Evolutionary conservation across 768 basidiomycete genomes (phyloP), one percentile per base, ranked within the genome.

Genomic region (Psilocybe cyanescens): DNA sequence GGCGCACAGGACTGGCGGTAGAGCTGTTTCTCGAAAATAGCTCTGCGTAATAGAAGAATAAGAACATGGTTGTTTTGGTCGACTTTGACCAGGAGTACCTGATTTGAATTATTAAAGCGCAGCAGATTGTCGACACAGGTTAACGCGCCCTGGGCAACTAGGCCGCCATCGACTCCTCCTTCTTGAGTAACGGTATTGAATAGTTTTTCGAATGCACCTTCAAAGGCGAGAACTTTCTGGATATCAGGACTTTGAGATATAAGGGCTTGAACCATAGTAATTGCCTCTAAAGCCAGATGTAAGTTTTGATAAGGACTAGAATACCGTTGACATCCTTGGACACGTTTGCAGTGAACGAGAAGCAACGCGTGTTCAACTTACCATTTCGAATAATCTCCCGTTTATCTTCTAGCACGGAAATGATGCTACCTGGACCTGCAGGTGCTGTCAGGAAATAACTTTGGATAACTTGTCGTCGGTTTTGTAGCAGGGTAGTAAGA

Each of bases 221-320:
- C 95, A 68, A 99, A 99, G 0, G 96, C 95, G 48, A 99, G 86
- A 31, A 98, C 88, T 75, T 98, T 99, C 71, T 98, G 97, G 37
- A 99, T 92, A 72, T 98, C 94, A 33, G 92, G 86, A 67, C 92
- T 98, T 67, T 95, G 91, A 0, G 87, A 86, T 39, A 91, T 86
- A 12, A 99, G 80, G 4, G 87, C 79, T 63, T 96, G 92, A 35
- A 95, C 82, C 76, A 96, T 86, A 14, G 87, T 80, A 41, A 97
- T 86, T 24, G 88, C 90, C 83, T 98, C 94, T 93, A 37, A 46
- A 50, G 44, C 29, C 60, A 29, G 63, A 19, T 24, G 39, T 49
- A 4, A 29, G 29, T 19, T 28, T 47, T 45, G 19, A 49, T 3
- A 56, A 4, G 6, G 33, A 55, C 28, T n/a, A 28, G 41, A 35